phyloP scores from a whole-genome alignment of 192 early-diverging fungal species.

The Backusella parvicylindrica region DNA sequence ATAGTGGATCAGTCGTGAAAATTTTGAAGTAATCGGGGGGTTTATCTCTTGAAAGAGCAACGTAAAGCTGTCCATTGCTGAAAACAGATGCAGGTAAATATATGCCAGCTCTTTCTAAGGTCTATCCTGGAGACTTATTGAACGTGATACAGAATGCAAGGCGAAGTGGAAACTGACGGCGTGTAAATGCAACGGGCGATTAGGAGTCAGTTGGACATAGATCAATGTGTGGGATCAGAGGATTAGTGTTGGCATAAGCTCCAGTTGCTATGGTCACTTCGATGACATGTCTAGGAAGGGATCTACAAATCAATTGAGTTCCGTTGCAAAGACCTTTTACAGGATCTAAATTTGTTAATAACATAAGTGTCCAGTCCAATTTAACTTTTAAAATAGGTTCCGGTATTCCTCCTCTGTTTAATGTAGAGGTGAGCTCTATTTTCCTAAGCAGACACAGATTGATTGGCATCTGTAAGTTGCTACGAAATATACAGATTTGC shows the following conservation, averaged over 20 bases:
- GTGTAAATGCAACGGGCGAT: background rate
- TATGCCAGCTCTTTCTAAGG: constrained; percentile 10
- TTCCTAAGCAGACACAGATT: too few relatives aligned
- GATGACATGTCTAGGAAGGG: constrained; percentile 1
- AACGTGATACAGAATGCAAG: constrained; percentile 29
- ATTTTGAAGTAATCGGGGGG: too few relatives aligned
- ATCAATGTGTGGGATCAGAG: constrained; percentile 21
- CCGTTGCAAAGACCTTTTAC: constrained; percentile 26
- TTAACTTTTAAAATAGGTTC: too few relatives aligned
- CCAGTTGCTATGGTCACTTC: constrained; percentile 16
- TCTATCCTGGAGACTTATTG: constrained; percentile 31
- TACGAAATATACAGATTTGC: too few relatives aligned
- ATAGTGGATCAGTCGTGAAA: too few relatives aligned
- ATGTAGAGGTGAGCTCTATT: too few relatives aligned
- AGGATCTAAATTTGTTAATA: too few relatives aligned
- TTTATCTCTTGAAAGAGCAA: too few relatives aligned
- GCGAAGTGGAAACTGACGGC: constrained; percentile 13
- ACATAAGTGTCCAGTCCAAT: too few relatives aligned
- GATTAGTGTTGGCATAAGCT: background rate
- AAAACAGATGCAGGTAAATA: constrained; percentile 15
- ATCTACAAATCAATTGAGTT: constrained; percentile 14
- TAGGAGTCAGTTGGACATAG: background rate
- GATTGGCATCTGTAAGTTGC: too few relatives aligned
- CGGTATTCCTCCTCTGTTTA: too few relatives aligned
- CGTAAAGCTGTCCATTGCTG: constrained; percentile 25